Evolutionary conservation across 805 yeast species (phyloP).

Genomic region (Yamadazyma sp.): DNA sequence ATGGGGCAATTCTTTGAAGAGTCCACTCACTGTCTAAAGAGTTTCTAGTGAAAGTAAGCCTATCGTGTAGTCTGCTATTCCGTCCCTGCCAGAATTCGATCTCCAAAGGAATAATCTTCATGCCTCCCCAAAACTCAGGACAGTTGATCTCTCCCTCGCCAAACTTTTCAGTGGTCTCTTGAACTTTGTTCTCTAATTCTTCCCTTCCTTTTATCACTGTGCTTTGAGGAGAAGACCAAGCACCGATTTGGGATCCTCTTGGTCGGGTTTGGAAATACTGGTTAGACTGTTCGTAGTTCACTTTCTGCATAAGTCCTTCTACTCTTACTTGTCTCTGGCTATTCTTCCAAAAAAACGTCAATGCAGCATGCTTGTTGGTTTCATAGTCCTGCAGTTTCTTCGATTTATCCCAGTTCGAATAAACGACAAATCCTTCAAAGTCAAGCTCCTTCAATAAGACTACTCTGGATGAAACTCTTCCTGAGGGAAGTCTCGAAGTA

Average conservation of each 20-base stretch:
- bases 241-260: slow-evolving; percentile 89
- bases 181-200: slow-evolving; percentile 57
- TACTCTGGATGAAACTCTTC: slow-evolving; percentile 82
- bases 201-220: slow-evolving; percentile 55
- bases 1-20: slow-evolving; percentile 72
- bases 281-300: slow-evolving; percentile 69
- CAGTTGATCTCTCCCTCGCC: slow-evolving; percentile 70
- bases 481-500: slow-evolving; percentile 84
- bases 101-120: slow-evolving; percentile 82
- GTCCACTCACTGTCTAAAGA: slow-evolving; percentile 53
- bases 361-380: slow-evolving; percentile 75
- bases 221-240: slow-evolving; percentile 95
- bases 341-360: slow-evolving; percentile 90
- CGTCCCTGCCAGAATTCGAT: slow-evolving; percentile 99
- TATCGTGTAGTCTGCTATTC: slow-evolving; percentile 82
- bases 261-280: slow-evolving; percentile 87
- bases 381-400: slow-evolving; percentile 73
- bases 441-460: slow-evolving; percentile 91
- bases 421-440: slow-evolving; percentile 76
- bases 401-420: slow-evolving; percentile 88
- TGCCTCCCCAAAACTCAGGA: slow-evolving; percentile 96
- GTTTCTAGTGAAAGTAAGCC: slow-evolving; percentile 69
- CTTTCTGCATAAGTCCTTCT: slow-evolving; percentile 79
- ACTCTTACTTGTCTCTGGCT: slow-evolving; percentile 90
- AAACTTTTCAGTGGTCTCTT: slow-evolving; percentile 53